Percentiles rank a stretch among this genome's conserved stretches.
Evolutionary conservation across 768 basidiomycete genomes (phyloP).

Genomic region (Heimioporus sp.): DNA sequence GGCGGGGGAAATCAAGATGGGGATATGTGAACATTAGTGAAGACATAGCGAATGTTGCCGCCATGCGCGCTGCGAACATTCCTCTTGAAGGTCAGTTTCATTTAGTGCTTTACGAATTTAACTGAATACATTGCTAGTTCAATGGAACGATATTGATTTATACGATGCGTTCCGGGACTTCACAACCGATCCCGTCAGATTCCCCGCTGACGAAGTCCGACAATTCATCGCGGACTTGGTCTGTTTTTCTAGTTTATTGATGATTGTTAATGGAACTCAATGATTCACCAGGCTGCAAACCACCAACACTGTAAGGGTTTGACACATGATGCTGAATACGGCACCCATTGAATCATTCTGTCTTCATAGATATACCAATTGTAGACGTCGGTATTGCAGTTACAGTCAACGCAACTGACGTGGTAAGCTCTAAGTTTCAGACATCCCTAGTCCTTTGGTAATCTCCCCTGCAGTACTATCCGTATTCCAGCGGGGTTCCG

Average conservation of each 20-base stretch:
- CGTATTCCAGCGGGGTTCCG: slow-evolving; percentile 61
- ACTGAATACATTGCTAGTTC: slow-evolving; percentile 39
- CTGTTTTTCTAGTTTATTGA: slow-evolving; percentile 17
- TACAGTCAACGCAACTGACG: slow-evolving; percentile 56
- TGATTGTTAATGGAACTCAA: neutral
- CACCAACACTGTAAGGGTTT: slow-evolving; percentile 28
- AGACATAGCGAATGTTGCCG: slow-evolving; percentile 50
- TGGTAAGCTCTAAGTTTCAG: slow-evolving; percentile 41
- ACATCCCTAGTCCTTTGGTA: neutral
- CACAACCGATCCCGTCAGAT: slow-evolving; percentile 63
- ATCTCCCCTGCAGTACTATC: slow-evolving; percentile 51
- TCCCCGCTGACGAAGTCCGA: slow-evolving; percentile 53
- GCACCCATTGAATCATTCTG: neutral
- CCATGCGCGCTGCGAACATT: slow-evolving; percentile 65
- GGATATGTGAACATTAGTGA: slow-evolving; percentile 54
- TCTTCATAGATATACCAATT: slow-evolving; percentile 59
- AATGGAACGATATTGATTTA: slow-evolving; percentile 80
- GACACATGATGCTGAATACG: neutral
- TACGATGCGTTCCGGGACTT: slow-evolving; percentile 70
- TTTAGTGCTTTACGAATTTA: neutral
- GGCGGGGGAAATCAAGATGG: slow-evolving; percentile 29
- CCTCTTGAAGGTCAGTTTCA: slow-evolving; percentile 64
- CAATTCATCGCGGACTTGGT: slow-evolving; percentile 58
- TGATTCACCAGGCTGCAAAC: slow-evolving; percentile 22
- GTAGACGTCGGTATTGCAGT: slow-evolving; percentile 62